Percentiles rank a stretch among this genome's conserved stretches.
Conservation (phyloP, 352 stramenopile genomes). For the Elongisporangium senticosum region DNA sequence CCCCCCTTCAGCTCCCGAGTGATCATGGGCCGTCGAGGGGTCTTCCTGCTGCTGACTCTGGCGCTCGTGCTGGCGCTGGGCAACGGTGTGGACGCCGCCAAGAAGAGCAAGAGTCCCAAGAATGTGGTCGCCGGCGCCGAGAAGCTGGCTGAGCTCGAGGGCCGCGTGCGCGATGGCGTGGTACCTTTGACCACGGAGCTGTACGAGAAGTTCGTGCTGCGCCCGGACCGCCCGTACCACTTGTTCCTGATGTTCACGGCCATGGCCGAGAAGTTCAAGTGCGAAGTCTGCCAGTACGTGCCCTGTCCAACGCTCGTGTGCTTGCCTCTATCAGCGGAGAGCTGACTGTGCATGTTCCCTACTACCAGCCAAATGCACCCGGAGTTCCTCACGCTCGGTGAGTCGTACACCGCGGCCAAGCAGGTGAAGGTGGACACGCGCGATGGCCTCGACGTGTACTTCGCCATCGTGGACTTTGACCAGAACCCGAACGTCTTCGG, state of each 20-base stretch:
- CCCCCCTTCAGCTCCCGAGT: not conserved
- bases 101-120: conserved; percentile 33
- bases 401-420: conserved; percentile 61
- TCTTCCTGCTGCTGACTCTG: conserved; percentile 12
- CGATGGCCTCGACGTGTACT: conserved; percentile 74
- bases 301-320: not conserved
- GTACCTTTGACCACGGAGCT: conserved; percentile 49
- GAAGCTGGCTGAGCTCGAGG: conserved; percentile 58
- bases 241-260: conserved; percentile 75
- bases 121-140: conserved; percentile 35
- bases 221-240: conserved; percentile 76
- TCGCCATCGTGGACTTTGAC: conserved; percentile 75
- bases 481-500: conserved; percentile 60
- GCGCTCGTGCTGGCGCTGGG: conserved; percentile 30
- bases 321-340: not conserved
- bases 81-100: conserved; percentile 21
- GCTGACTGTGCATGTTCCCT: not conserved
- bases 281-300: conserved; percentile 66
- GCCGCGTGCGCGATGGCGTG: conserved; percentile 47
- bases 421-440: conserved; percentile 69
- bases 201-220: conserved; percentile 52
- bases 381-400: conserved; percentile 56
- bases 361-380: conserved; percentile 52
- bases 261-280: conserved; percentile 67
- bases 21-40: not conserved